These are phyloP conservation scores for Oryza officinalis DNA, from an alignment of 176 grass and related monocot genomes.

Conservation along the genomic window DNA sequence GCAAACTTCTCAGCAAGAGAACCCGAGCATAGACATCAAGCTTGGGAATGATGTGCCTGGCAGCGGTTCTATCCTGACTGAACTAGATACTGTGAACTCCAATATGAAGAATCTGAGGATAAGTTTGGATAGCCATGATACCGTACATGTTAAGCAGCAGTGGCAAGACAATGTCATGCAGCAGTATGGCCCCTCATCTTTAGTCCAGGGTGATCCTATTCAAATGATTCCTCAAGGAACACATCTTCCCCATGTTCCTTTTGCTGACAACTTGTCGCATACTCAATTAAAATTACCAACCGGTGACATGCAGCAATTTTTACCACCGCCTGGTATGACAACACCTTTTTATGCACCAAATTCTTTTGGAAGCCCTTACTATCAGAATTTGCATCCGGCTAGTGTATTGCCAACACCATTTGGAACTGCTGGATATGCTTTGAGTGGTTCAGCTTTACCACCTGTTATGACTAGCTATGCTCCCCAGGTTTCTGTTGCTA, in stretches of 20 bases:
- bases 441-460: conserved; percentile 63
- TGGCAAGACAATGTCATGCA: conserved; percentile 50
- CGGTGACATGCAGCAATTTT: conserved; percentile 62
- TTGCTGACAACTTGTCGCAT: conserved; percentile 49
- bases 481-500: conserved; percentile 56
- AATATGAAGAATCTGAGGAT: conserved; percentile 64
- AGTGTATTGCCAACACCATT: conserved; percentile 55
- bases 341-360: conserved; percentile 61
- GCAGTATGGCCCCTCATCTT: conserved; percentile 35
- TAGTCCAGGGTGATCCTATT: conserved; percentile 40
- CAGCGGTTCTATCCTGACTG: conserved; percentile 32
- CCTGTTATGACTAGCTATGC: conserved; percentile 64
- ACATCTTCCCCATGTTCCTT: conserved; percentile 41
- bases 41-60: conserved; percentile 34
- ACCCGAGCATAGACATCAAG: conserved; percentile 4
- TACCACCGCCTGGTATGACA: conserved; percentile 52
- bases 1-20: conserved; percentile 45
- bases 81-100: conserved; percentile 46
- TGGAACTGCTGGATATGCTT: conserved; percentile 55
- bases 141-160: conserved; percentile 38
- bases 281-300: conserved; percentile 63
- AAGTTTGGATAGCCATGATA: conserved; percentile 44
- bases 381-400: conserved; percentile 61
- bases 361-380: conserved; percentile 61
- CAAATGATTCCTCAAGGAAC: conserved; percentile 51